Base-by-base conservation (phyloP, 176 grass and related monocot species). In the Carex littledalei region DNA sequence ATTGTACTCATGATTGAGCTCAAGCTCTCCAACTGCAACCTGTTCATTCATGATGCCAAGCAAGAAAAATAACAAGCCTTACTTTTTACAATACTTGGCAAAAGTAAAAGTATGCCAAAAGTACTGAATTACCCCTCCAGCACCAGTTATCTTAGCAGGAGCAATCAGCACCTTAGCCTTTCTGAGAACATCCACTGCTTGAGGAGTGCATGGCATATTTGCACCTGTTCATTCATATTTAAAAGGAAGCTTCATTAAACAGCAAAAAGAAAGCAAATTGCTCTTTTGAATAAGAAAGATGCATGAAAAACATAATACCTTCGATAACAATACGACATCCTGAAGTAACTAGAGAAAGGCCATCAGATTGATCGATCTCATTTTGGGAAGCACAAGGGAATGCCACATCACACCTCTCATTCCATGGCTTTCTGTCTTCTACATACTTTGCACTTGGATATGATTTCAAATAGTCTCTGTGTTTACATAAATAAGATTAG, bases 341-440 rank as follows among this genome's bases (percentile, higher is more conserved):
- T 82, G 93, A 94, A 86, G 87, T 99, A 75, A 91, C 85, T 84
- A 99, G 84, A 74, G 89, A 87, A 86, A 95, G 81, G 53, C 91
- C 97, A 81, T 99, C 93, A 49, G 59, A 80, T 84, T 91, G 93
- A 75, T 94, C 93, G 67, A 96, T 94, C 86, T 99, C 97, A 84
- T 99, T 99, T 85, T 99, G 93, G 83, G 93, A 94, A 67, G 91
- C 93, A 91, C 93, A 99, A 79, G 93, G 96, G 82, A 99, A 96
- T 86, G 93, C 97, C 86, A 99, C 83, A 82, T 99, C 97, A 89
- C 84, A 94, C 54, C 79, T 84, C 86, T 96, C 93, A 54, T 78
- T 91, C 91, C 93, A 96, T 80, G 97, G 97, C 34, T 94, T 99
- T 86, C 88, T 87, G 88, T 94, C 91, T 85, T 95, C 89, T 41